These are phyloP conservation scores for Rubia yunnanensis DNA, from an alignment of 257 asterid genomes.

Conservation along the genomic window DNA sequence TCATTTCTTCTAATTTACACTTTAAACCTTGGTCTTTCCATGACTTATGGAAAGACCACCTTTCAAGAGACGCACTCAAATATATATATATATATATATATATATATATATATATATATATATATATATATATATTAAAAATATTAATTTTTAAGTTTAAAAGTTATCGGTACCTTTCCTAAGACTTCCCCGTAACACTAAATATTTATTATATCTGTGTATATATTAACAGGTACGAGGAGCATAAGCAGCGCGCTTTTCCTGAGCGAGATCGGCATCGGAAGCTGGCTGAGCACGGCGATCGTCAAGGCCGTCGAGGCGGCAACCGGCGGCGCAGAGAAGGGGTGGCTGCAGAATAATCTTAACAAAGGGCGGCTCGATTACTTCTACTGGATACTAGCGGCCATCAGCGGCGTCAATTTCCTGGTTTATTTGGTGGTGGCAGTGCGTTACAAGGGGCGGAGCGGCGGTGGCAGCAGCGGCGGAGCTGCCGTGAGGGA, in stretches of 20 bases:
- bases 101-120: too few relatives aligned
- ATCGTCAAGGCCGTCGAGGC: slow-evolving; percentile 43
- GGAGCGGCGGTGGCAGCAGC: slow-evolving; percentile 18
- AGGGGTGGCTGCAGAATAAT: slow-evolving; percentile 59
- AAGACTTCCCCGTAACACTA: too few relatives aligned
- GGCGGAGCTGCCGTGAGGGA: slow-evolving; percentile 20
- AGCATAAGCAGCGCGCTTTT: slow-evolving; percentile 74
- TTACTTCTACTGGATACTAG: slow-evolving; percentile 51
- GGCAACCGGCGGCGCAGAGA: slow-evolving; percentile 32
- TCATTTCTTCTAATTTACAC: too few relatives aligned
- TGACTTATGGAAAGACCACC: too few relatives aligned
- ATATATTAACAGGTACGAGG: slow-evolving; percentile 27
- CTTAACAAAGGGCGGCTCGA: slow-evolving; percentile 44
- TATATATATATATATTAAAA: too few relatives aligned
- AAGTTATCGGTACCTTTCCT: too few relatives aligned
- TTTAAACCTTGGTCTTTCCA: too few relatives aligned
- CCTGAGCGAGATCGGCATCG: slow-evolving; percentile 72
- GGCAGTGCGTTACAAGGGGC: slow-evolving; percentile 36
- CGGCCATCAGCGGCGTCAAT: slow-evolving; percentile 46
- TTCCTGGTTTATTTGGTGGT: slow-evolving; percentile 42
- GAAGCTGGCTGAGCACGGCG: slow-evolving; percentile 74
- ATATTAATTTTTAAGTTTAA: too few relatives aligned
- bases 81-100: too few relatives aligned
- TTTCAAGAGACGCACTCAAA: too few relatives aligned
- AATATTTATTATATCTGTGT: too few relatives aligned